Evolutionary conservation across 768 basidiomycete genomes (phyloP).

Genomic region (Stropharia rugosoannulata): DNA sequence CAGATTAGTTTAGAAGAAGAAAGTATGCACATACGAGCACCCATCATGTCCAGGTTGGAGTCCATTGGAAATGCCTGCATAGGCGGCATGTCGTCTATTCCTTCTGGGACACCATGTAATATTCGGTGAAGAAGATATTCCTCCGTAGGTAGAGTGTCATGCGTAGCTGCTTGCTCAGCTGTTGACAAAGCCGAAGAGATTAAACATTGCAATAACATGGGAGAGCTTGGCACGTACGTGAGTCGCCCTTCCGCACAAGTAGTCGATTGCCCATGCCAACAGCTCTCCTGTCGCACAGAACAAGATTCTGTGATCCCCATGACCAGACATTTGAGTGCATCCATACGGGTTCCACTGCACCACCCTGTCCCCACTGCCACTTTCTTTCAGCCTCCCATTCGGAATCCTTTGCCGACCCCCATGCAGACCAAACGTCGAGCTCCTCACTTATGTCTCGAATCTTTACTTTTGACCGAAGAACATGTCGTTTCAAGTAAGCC

Average conservation of each 20-base stretch:
- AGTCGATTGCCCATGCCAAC: slow-evolving; percentile 78
- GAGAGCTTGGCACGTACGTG: slow-evolving; percentile 53
- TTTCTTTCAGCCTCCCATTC: slow-evolving; percentile 29
- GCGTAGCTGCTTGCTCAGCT: slow-evolving; percentile 56
- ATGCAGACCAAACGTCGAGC: slow-evolving; percentile 81
- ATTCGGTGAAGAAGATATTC: slow-evolving; percentile 81
- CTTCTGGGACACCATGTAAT: slow-evolving; percentile 85
- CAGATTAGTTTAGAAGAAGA: slow-evolving; percentile 1
- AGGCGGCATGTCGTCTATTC: slow-evolving; percentile 70
- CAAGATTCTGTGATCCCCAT: slow-evolving; percentile 57
- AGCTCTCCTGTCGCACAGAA: slow-evolving; percentile 64
- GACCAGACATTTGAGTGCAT: slow-evolving; percentile 43
- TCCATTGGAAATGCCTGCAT: slow-evolving; percentile 90
- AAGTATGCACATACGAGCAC: slow-evolving; percentile 65
- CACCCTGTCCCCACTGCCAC: slow-evolving; percentile 64
- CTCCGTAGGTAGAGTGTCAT: slow-evolving; percentile 51
- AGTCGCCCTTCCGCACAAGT: slow-evolving; percentile 66
- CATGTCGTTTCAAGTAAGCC: slow-evolving; percentile 76
- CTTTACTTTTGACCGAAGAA: slow-evolving; percentile 88
- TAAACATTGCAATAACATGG: neutral
- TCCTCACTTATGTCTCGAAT: slow-evolving; percentile 75
- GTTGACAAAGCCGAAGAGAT: slow-evolving; percentile 5
- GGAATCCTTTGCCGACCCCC: slow-evolving; percentile 50
- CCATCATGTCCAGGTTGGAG: slow-evolving; percentile 93
- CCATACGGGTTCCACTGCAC: slow-evolving; percentile 80